These are phyloP conservation scores for Moniliella sp. DNA, from an alignment of 1,284 basidiomycete genomes.

Conservation along the genomic window DNA sequence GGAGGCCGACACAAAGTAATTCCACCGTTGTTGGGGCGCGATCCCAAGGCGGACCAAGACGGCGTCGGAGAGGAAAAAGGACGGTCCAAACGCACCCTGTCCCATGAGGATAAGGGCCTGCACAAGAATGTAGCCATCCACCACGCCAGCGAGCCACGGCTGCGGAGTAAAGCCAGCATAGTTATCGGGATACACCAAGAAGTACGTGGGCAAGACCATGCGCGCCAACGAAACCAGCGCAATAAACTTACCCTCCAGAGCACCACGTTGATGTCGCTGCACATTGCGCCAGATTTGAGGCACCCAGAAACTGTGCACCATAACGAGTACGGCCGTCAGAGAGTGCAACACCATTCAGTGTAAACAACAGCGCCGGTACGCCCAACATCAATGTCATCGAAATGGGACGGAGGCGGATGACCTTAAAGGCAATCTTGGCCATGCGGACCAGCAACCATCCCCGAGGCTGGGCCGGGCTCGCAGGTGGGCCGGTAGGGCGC, in stretches of 20 bases:
- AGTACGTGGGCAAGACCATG: slow-evolving; percentile 22
- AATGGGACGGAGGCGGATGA: not conserved
- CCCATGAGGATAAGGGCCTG: slow-evolving; percentile 3
- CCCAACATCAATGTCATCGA: not conserved
- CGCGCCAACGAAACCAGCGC: slow-evolving; percentile 25
- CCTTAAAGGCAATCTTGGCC: not conserved
- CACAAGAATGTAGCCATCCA: not conserved
- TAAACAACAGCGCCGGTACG: not conserved
- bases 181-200: slow-evolving; percentile 1
- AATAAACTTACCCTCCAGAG: slow-evolving; percentile 16
- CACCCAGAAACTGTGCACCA: slow-evolving; percentile 11
- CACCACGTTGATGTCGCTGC: slow-evolving; percentile 12
- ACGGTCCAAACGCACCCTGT: slow-evolving; percentile 1
- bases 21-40: not conserved
- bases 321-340: not conserved
- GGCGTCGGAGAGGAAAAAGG: slow-evolving; percentile 3
- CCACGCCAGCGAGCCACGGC: not conserved
- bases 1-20: too few species aligned
- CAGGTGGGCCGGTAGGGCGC: too few species aligned
- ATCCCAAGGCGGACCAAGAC: not conserved
- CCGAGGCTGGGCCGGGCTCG: not conserved
- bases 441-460: not conserved
- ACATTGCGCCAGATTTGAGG: slow-evolving; percentile 31
- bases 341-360: not conserved
- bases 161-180: not conserved